Conservation (phyloP, 2,329 filamentous ascomycete genomes). For the Harringtonia lauricola region DNA sequence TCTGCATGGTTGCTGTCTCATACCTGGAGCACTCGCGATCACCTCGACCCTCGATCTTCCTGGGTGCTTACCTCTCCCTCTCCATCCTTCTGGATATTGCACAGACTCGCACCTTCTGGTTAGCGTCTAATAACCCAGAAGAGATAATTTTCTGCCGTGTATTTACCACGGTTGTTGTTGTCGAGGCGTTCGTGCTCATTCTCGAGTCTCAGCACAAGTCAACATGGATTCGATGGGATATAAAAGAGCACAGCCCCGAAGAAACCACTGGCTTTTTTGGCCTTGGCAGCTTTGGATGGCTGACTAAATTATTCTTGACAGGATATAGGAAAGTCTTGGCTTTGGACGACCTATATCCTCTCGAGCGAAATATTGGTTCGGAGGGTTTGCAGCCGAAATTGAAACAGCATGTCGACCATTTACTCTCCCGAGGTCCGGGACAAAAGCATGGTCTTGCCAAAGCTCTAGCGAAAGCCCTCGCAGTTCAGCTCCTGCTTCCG, state of each 20-base stretch:
- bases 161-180: no score
- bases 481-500: conserved; percentile 13
- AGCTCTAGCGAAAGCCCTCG: conserved; percentile 10
- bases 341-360: conserved; percentile 21
- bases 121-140: no score
- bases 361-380: conserved; percentile 13
- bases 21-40: no score
- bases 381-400: conserved; percentile 9
- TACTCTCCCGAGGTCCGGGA: no score
- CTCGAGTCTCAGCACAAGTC: no score
- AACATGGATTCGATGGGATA: conserved; percentile 1
- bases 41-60: no score
- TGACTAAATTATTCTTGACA: conserved; percentile 21
- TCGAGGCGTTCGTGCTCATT: no score
- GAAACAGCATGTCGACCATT: conserved; percentile 5
- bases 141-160: no score
- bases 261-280: conserved; percentile 23
- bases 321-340: conserved; percentile 25
- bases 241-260: conserved; percentile 19
- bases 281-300: conserved; percentile 22
- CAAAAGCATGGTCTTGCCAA: conserved; percentile 7
- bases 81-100: no score
- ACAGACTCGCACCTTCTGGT: no score
- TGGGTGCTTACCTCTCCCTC: no score
- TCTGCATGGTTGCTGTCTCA: no score